Evolutionary conservation across 2,329 filamentous ascomycete genomes (phyloP).

Genomic region (Colletotrichum liaoningense): DNA sequence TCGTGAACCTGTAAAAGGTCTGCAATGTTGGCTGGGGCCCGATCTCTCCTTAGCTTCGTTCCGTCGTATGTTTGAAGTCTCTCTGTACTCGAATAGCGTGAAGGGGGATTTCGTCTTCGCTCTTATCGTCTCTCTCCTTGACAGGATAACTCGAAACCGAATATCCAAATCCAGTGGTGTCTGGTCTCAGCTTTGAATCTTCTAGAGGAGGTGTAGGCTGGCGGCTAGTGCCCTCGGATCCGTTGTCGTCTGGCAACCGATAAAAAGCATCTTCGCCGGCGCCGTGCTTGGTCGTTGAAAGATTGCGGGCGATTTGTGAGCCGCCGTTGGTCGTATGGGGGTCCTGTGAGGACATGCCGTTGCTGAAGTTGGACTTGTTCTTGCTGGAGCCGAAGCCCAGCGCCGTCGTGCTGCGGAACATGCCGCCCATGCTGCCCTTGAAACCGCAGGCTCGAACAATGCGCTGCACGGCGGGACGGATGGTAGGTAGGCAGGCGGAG

Average conservation of each 20-base stretch:
- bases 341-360: constrained; percentile 32
- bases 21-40: no score
- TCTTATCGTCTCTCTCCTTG: constrained; percentile 41
- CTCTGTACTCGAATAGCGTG: constrained; percentile 52
- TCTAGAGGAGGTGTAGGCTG: constrained; percentile 7
- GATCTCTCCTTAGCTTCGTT: background rate
- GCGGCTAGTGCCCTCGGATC: constrained; percentile 39
- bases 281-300: constrained; percentile 21
- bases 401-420: constrained; percentile 39
- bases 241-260: constrained; percentile 46
- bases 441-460: constrained; percentile 54
- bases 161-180: constrained; percentile 43
- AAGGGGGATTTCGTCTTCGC: constrained; percentile 51
- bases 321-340: constrained; percentile 11
- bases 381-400: constrained; percentile 41
- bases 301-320: constrained; percentile 3
- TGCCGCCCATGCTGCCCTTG: constrained; percentile 47
- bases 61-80: constrained; percentile 46
- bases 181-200: constrained; percentile 45
- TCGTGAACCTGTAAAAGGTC: no score
- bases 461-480: constrained; percentile 56
- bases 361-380: constrained; percentile 36
- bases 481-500: constrained; percentile 64
- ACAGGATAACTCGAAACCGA: constrained; percentile 45
- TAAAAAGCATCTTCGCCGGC: constrained; percentile 42